These are phyloP conservation scores for Xylaria sp. DNA, from an alignment of 2,329 filamentous ascomycete genomes.

Conservation along the genomic window DNA sequence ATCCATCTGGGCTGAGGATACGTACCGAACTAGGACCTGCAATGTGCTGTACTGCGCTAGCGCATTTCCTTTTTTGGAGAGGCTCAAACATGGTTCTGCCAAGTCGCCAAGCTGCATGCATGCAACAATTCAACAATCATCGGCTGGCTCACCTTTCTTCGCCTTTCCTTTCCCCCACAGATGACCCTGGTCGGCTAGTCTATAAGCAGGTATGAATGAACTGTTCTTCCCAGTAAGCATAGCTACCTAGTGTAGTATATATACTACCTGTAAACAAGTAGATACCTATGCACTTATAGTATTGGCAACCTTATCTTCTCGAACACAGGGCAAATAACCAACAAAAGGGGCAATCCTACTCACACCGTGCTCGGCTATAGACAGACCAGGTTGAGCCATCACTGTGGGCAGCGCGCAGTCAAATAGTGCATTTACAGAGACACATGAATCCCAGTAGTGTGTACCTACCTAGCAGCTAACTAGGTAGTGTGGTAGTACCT, in stretches of 20 bases:
- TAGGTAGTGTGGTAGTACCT: constrained; percentile 2
- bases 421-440: not conserved
- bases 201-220: constrained; percentile 1
- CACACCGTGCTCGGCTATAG: not conserved
- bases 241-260: not conserved
- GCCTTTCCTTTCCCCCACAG: constrained; percentile 34
- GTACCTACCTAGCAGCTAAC: not conserved
- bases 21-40: constrained; percentile 18
- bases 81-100: constrained; percentile 37
- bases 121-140: constrained; percentile 33
- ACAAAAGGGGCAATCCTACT: not conserved
- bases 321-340: too few species aligned
- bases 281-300: not conserved
- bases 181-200: constrained; percentile 28
- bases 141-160: constrained; percentile 8
- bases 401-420: not conserved
- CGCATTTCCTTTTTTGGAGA: constrained; percentile 37
- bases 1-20: constrained; percentile 32
- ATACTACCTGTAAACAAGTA: not conserved
- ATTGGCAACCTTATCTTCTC: too few species aligned
- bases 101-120: constrained; percentile 33
- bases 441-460: not conserved
- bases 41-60: constrained; percentile 18
- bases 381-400: not conserved
- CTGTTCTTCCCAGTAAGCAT: constrained; percentile 7